Base-by-base conservation (phyloP, 306 rosid genomes). In the Prunus armeniaca region DNA sequence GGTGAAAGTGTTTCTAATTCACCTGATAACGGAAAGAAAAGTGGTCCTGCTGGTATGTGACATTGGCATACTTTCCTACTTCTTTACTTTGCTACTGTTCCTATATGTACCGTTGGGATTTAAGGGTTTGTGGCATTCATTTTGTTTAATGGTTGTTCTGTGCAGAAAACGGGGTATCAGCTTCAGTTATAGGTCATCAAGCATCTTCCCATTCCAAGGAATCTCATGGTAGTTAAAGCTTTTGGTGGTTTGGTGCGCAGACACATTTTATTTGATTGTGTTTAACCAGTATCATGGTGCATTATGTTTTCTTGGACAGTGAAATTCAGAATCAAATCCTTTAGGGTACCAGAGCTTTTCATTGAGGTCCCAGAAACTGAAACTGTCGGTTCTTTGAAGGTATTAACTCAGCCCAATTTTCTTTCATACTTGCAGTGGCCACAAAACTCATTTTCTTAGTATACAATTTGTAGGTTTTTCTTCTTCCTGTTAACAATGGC, bases 381-480 rank as follows among this genome's bases (percentile, higher is more conserved):
- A 58, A 95, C 98, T 47, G 86, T 95, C 54, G 96, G 90, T 85
- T 92, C 90, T 18, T 75, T 95, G 61, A 95, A 92, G 96, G 98
- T 92, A 84, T 80, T 25, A 77, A 67, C 57, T 34, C 55, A 84
- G 60, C 5, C 10, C 15, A 47, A 8, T 52, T 63, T 58, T 18
- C 68, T 51, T 45, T 70, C 24, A 12, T 30, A 38, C 58, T 62
- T 67, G 46, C 72, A 72, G 52, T 65, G 52, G 67, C 57, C 43
- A n/a, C 50, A 22, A 34, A 12, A 25, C 27, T 27, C 25, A 56
- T 72, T 13, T 25, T 66, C 66, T 63, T 13, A 62, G 22, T 41
- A 2, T 58, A 22, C 13, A 1, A 12, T 11, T 52, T 12, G 24
- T 1, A 20, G 54, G 73, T 60, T 43, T 38, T 64, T 28, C 19